Percentiles rank a stretch among this genome's conserved stretches.
phyloP scores from a whole-genome alignment of 805 yeast genomes.

The Zygosaccharomyces lentus region DNA sequence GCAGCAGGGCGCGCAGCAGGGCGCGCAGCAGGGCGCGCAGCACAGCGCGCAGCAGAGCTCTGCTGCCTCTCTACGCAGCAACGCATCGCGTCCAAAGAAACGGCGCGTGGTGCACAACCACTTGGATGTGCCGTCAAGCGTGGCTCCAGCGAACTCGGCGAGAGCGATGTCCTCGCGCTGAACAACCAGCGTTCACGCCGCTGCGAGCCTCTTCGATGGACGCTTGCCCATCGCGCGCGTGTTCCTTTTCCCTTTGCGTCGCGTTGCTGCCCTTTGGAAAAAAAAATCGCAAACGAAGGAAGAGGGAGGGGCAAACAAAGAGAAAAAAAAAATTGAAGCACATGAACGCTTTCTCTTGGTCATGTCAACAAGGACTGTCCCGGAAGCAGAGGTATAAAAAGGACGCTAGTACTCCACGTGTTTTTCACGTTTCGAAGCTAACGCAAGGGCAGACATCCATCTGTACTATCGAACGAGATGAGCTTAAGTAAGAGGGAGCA shows the following conservation, averaged over 20 bases:
- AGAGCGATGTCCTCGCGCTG: constrained; percentile 15
- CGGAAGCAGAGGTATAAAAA: background rate
- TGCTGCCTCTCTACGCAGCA: constrained; percentile 19
- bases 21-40: background rate
- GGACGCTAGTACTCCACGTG: constrained; percentile 28
- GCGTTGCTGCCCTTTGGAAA: background rate
- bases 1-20: background rate
- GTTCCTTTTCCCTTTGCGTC: constrained; percentile 1
- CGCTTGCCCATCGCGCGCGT: constrained; percentile 1
- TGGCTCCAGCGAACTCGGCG: constrained; percentile 15
- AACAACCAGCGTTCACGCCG: background rate
- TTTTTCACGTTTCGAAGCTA: constrained; percentile 29
- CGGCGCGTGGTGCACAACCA: constrained; percentile 18
- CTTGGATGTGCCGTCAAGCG: constrained; percentile 17
- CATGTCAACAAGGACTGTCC: background rate
- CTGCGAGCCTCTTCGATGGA: constrained; percentile 1
- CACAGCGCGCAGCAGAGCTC: constrained; percentile 8
- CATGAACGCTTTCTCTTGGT: background rate
- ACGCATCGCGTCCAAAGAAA: constrained; percentile 11
- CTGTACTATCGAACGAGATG: constrained; percentile 3
- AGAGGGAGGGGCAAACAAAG: background rate
- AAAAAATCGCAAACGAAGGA: constrained; percentile 1
- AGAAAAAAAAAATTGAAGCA: constrained; percentile 1
- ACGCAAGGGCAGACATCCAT: background rate
- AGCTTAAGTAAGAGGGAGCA: constrained; percentile 10